Percentiles rank a stretch among this genome's conserved stretches.
phyloP scores from a whole-genome alignment of 2,329 filamentous ascomycete genomes.

The Arthrobotrys sphaeroides region DNA sequence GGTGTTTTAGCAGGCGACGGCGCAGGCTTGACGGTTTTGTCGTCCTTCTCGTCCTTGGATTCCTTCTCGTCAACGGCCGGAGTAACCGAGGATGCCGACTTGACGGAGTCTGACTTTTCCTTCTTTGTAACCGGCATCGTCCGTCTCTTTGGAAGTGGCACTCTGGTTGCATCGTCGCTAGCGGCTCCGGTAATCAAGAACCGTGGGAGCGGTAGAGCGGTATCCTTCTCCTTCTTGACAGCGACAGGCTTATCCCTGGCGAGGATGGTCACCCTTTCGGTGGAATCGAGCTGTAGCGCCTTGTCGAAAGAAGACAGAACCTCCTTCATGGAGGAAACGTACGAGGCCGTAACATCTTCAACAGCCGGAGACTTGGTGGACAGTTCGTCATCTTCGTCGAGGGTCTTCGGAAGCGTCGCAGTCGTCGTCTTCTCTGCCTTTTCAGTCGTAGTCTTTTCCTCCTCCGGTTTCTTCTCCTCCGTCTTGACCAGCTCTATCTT shows the following conservation, averaged over 20 bases:
- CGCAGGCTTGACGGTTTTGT: constrained; percentile 39
- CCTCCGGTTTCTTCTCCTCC: constrained; percentile 7
- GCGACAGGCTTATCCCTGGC: constrained; percentile 13
- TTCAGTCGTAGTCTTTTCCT: constrained; percentile 8
- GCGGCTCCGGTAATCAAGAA: constrained; percentile 48
- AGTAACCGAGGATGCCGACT: constrained; percentile 42
- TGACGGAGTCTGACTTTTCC: constrained; percentile 40
- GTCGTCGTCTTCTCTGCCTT: background rate
- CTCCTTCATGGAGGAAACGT: constrained; percentile 53
- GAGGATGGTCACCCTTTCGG: constrained; percentile 45
- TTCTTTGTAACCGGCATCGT: constrained; percentile 34
- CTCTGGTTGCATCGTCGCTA: constrained; percentile 24
- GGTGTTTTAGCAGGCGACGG: background rate
- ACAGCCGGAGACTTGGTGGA: constrained; percentile 29
- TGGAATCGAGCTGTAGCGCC: constrained; percentile 38
- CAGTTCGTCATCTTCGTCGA: constrained; percentile 49
- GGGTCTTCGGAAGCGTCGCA: constrained; percentile 39
- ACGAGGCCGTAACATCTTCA: constrained; percentile 50
- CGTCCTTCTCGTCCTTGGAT: constrained; percentile 37
- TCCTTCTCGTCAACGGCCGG: constrained; percentile 47
- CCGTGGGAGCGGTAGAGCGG: constrained; percentile 46
- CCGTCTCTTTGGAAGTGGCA: constrained; percentile 33
- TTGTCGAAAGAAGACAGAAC: constrained; percentile 51
- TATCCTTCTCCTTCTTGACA: constrained; percentile 53
- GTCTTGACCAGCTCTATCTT: constrained; percentile 17